Conservation (phyloP, 305 asterid genomes). For the Salvia sclarea region DNA sequence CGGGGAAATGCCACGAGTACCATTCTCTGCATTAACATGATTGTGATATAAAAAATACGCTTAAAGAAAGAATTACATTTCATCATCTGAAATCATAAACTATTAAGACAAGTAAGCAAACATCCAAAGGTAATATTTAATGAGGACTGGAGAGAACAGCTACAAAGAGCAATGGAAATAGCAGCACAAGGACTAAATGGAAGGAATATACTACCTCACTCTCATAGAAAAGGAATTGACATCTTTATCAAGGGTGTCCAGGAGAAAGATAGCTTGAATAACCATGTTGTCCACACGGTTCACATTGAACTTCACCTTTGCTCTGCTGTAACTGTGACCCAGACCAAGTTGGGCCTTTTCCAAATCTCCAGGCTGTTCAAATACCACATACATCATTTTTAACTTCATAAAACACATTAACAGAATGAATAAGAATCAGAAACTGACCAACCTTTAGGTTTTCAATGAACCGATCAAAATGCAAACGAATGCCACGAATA, state of each 20-base stretch:
- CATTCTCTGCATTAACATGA: conserved; percentile 65
- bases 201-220: conserved; percentile 56
- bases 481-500: conserved; percentile 84
- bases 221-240: conserved; percentile 90
- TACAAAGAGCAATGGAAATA: background rate
- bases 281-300: conserved; percentile 97
- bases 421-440: background rate
- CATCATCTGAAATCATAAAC: background rate
- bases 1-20: conserved; percentile 99
- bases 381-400: conserved; percentile 1
- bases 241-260: conserved; percentile 97
- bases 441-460: conserved; percentile 65
- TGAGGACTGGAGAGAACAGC: background rate
- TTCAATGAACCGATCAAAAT: conserved; percentile 60
- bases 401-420: background rate
- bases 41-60: background rate
- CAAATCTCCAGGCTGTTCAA: conserved; percentile 73
- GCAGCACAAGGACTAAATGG: background rate
- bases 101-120: background rate
- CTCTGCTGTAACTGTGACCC: conserved; percentile 91
- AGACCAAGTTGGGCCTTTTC: conserved; percentile 95
- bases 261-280: conserved; percentile 89
- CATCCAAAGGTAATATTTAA: background rate
- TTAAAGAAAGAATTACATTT: background rate
- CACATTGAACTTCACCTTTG: conserved; percentile 92